Evolutionary conservation across 305 asterid genomes (phyloP).

Genomic region (Fraxinus xanthoxyloides): DNA sequence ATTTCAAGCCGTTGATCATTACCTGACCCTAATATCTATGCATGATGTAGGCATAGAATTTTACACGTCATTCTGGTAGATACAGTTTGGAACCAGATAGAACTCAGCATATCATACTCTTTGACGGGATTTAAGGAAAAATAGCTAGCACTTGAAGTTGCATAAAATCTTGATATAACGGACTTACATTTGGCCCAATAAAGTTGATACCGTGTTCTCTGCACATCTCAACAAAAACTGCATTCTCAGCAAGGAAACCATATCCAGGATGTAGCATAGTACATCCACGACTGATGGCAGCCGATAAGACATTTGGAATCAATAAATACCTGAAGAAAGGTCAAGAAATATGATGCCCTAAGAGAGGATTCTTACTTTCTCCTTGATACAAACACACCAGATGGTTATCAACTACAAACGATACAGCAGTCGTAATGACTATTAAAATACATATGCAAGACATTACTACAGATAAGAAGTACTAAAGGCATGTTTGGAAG

Average conservation of each 20-base stretch:
- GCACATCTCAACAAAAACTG: slow-evolving; percentile 94
- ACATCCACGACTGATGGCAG: slow-evolving; percentile 86
- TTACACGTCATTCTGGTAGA: too few species aligned
- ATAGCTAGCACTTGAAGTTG: neutral
- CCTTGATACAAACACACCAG: neutral
- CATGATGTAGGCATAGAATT: neutral
- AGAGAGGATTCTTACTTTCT: neutral
- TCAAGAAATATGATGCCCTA: neutral
- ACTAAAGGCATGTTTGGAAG: too few species aligned
- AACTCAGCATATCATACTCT: neutral
- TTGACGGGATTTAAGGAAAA: slow-evolving; percentile 1
- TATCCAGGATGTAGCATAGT: slow-evolving; percentile 99
- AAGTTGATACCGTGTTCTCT: slow-evolving; percentile 82
- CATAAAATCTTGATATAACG: too few species aligned
- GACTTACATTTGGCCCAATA: slow-evolving; percentile 85
- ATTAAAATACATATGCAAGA: neutral
- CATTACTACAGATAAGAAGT: neutral
- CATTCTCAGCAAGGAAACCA: slow-evolving; percentile 97
- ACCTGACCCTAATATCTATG: neutral
- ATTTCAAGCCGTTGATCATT: neutral
- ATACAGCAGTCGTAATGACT: neutral
- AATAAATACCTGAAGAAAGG: slow-evolving; percentile 61
- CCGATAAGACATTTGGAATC: slow-evolving; percentile 84
- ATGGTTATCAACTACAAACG: neutral
- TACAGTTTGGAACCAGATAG: neutral